Evolutionary conservation across 768 basidiomycete species (phyloP).

Genomic region (Mycena sanguinolenta): DNA sequence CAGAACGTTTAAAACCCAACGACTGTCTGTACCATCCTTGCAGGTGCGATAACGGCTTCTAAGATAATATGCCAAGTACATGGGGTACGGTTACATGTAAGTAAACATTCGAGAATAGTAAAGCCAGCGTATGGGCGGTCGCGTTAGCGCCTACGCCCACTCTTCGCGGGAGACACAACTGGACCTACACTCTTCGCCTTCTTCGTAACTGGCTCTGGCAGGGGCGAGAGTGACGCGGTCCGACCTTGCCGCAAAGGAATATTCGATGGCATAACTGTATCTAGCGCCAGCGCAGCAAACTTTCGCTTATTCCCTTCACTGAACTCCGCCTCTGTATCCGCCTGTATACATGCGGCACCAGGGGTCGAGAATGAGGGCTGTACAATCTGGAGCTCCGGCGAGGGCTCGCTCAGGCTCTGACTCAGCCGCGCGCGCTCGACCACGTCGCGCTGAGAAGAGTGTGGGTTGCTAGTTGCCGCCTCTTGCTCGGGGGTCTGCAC

Average conservation of each 20-base stretch:
- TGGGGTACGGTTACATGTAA: too few relatives aligned
- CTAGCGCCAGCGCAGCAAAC: slow-evolving; percentile 3
- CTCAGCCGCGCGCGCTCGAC: slow-evolving; percentile 60
- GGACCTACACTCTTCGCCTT: slow-evolving; percentile 10
- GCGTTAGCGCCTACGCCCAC: neutral
- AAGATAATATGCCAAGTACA: too few relatives aligned
- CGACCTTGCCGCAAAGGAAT: neutral
- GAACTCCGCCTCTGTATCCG: neutral
- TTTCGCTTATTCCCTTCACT: slow-evolving; percentile 6
- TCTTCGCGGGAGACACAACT: neutral
- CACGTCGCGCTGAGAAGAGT: slow-evolving; percentile 60
- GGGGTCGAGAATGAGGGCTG: neutral
- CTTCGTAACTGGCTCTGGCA: slow-evolving; percentile 2
- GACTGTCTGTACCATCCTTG: too few relatives aligned
- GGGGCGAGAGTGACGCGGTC: neutral
- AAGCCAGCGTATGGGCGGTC: too few relatives aligned
- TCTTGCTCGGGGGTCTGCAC: neutral
- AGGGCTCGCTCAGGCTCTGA: slow-evolving; percentile 59
- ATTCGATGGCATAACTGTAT: neutral
- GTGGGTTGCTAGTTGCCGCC: too few relatives aligned
- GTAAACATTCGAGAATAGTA: too few relatives aligned
- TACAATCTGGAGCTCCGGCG: slow-evolving; percentile 57
- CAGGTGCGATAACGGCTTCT: too few relatives aligned
- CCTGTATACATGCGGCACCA: neutral
- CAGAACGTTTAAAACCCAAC: too few relatives aligned